These are phyloP conservation scores for Taxillus chinensis DNA, from an alignment of 164 flowering plant genomes.

Conservation along the genomic window DNA sequence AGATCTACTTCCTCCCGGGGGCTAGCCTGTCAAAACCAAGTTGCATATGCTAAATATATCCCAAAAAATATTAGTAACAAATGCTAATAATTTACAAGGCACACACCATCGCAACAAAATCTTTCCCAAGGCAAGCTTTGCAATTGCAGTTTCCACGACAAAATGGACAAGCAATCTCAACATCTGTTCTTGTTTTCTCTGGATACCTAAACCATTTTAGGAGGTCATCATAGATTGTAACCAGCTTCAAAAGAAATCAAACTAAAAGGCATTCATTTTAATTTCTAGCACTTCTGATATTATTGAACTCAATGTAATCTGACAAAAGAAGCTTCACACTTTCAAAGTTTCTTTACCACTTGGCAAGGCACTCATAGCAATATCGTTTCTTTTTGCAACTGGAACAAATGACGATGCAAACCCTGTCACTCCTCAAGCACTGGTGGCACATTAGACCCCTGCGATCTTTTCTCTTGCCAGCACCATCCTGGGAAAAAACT, in stretches of 20 bases:
- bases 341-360: conserved; percentile 34
- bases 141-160: conserved; percentile 81
- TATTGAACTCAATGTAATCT: not conserved
- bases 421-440: conserved; percentile 32
- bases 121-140: conserved; percentile 52
- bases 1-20: conserved; percentile 22
- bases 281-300: not conserved
- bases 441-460: conserved; percentile 52
- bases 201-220: conserved; percentile 50
- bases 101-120: conserved; percentile 25
- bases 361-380: conserved; percentile 43
- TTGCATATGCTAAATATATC: not conserved
- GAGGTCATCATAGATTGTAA: not conserved
- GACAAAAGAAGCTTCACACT: not conserved
- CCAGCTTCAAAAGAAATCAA: no score
- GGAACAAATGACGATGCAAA: conserved; percentile 35
- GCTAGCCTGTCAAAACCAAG: conserved; percentile 23
- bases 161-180: conserved; percentile 51
- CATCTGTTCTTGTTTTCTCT: conserved; percentile 34
- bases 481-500: conserved; percentile 18
- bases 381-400: conserved; percentile 49
- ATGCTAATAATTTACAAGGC: not conserved
- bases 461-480: conserved; percentile 12
- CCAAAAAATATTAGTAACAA: not conserved
- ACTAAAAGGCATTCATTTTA: not conserved